Conservation (phyloP, 2,329 filamentous ascomycete species). For the Fusarium pilosicola region DNA sequence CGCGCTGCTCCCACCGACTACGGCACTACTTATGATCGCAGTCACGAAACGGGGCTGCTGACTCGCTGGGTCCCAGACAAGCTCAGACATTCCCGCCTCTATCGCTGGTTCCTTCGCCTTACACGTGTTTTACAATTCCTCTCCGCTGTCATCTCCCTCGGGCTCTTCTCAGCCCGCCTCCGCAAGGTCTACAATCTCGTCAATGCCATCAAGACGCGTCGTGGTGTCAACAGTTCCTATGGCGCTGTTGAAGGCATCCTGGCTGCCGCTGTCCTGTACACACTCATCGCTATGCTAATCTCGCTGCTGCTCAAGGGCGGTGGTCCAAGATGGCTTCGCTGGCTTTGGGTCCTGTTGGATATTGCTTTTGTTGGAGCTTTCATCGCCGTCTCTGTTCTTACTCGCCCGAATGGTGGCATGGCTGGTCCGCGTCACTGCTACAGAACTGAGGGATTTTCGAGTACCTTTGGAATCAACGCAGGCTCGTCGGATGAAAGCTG, state of each 20-base stretch:
- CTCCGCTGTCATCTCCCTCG: slow-evolving; percentile 22
- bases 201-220: slow-evolving; percentile 19
- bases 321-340: slow-evolving; percentile 23
- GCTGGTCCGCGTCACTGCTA: slow-evolving; percentile 19
- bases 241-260: slow-evolving; percentile 34
- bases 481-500: background rate
- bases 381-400: slow-evolving; percentile 15
- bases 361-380: slow-evolving; percentile 18
- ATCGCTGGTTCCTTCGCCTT: slow-evolving; percentile 32
- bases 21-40: background rate
- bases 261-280: slow-evolving; percentile 30
- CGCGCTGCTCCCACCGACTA: background rate
- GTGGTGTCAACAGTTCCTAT: slow-evolving; percentile 14
- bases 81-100: slow-evolving; percentile 22
- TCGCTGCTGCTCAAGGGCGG: slow-evolving; percentile 7
- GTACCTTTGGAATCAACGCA: background rate
- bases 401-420: slow-evolving; percentile 3
- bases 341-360: slow-evolving; percentile 19
- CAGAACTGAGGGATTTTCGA: background rate
- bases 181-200: slow-evolving; percentile 15
- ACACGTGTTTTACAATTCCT: slow-evolving; percentile 27
- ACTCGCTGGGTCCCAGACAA: slow-evolving; percentile 19
- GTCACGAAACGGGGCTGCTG: slow-evolving; percentile 2
- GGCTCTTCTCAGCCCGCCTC: slow-evolving; percentile 23
- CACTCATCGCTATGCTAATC: slow-evolving; percentile 16